Evolutionary conservation across 495 filamentous ascomycete species (phyloP).

Genomic region (Neohortaea acidophila): DNA sequence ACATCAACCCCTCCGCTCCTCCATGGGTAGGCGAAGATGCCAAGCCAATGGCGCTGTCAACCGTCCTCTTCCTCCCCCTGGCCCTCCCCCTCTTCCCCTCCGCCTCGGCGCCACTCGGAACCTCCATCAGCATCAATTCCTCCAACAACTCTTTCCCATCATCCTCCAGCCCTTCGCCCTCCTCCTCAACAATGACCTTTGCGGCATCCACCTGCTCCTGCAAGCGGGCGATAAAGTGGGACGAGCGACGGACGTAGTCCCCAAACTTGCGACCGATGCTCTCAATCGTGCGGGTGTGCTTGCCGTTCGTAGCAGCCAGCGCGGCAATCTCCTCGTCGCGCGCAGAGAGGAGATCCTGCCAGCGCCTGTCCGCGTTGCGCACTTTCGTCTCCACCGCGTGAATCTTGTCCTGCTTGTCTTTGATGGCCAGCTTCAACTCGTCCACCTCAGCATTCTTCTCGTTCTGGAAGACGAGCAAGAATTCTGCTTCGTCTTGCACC

Average conservation of each 20-base stretch:
- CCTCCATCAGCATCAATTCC: not conserved
- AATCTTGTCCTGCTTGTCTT: slow-evolving; percentile 13
- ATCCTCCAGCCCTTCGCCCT: not conserved
- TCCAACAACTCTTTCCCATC: slow-evolving; percentile 1
- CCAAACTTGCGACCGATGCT: slow-evolving; percentile 1
- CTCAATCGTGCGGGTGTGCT: slow-evolving; percentile 1
- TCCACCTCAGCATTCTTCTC: slow-evolving; percentile 12
- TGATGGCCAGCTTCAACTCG: slow-evolving; percentile 1
- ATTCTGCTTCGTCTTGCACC: slow-evolving; percentile 16
- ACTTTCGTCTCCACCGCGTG: slow-evolving; percentile 11
- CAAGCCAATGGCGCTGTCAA: slow-evolving; percentile 5
- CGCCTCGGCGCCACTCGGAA: not conserved
- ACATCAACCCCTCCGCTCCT: no score
- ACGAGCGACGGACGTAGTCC: slow-evolving; percentile 5
- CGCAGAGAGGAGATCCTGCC: slow-evolving; percentile 8
- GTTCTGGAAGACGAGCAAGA: slow-evolving; percentile 13
- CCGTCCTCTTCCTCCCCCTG: not conserved
- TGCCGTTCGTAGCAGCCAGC: not conserved
- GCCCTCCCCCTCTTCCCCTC: slow-evolving; percentile 1
- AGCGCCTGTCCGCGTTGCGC: slow-evolving; percentile 5
- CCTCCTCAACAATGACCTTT: not conserved
- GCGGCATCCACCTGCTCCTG: not conserved
- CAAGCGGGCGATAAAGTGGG: not conserved
- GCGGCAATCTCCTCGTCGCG: slow-evolving; percentile 5
- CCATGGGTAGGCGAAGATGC: no score